Evolutionary conservation across 495 filamentous ascomycete genomes (phyloP).

Genomic region (Gamarada debralockiae): DNA sequence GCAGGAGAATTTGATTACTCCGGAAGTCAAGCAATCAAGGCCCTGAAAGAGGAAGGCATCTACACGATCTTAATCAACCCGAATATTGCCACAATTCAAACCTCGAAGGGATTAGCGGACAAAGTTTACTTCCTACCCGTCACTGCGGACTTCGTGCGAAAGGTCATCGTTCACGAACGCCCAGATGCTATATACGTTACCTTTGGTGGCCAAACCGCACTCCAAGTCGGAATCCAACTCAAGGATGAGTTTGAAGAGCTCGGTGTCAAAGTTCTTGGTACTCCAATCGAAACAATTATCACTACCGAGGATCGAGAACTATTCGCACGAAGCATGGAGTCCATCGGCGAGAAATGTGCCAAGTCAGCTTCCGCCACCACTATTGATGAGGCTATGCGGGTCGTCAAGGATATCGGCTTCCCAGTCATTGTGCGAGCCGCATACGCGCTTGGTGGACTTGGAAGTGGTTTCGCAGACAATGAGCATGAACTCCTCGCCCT

Average conservation of each 20-base stretch:
- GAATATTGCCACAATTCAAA: conserved; percentile 98
- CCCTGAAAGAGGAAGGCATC: conserved; percentile 92
- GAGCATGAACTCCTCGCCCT: conserved; percentile 81
- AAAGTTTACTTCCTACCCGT: conserved; percentile 98
- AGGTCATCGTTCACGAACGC: conserved; percentile 88
- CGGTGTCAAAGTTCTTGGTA: conserved; percentile 91
- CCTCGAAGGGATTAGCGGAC: conserved; percentile 93
- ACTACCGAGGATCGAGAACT: conserved; percentile 97
- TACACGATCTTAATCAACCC: conserved; percentile 96
- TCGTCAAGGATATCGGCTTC: conserved; percentile 86
- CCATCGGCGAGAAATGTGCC: conserved; percentile 95
- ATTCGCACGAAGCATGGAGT: conserved; percentile 97
- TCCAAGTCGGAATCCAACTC: conserved; percentile 92
- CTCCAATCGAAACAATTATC: conserved; percentile 96
- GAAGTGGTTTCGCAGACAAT: conserved; percentile 92
- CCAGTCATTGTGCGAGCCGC: conserved; percentile 97
- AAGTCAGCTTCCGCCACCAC: conserved; percentile 90
- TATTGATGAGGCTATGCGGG: conserved; percentile 78
- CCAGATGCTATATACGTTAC: conserved; percentile 96
- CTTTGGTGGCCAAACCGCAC: conserved; percentile 93
- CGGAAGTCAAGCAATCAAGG: conserved; percentile 93
- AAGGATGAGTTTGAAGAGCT: conserved; percentile 91
- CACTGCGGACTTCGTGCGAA: conserved; percentile 93
- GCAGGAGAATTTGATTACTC: conserved; percentile 98
- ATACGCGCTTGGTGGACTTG: conserved; percentile 92